phyloP scores from a whole-genome alignment of 2,329 filamentous ascomycete genomes.

The Verticillium isaacii region DNA sequence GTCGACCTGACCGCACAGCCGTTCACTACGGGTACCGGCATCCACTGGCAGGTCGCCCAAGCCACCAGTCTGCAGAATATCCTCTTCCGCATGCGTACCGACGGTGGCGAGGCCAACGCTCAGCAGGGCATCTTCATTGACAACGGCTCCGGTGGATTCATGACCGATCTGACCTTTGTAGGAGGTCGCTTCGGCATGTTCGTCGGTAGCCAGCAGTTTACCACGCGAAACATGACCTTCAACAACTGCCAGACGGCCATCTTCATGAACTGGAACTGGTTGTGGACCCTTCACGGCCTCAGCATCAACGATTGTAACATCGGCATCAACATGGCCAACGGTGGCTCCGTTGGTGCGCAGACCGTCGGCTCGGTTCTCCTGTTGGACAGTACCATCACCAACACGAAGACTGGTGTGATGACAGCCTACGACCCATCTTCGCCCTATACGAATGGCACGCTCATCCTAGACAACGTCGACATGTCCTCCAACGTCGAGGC shows the following conservation, averaged over 20 bases:
- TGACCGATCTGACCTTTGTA: conserved; percentile 79
- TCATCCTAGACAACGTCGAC: conserved; percentile 88
- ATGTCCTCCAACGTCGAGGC: conserved; percentile 62
- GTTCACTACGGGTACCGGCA: conserved; percentile 57
- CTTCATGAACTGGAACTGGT: conserved; percentile 91
- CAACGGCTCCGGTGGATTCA: conserved; percentile 79
- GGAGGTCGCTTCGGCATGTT: conserved; percentile 75
- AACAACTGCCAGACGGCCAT: conserved; percentile 78
- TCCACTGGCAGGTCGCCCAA: conserved; percentile 85
- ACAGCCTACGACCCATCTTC: conserved; percentile 65
- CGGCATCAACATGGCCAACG: conserved; percentile 73
- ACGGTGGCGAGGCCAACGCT: conserved; percentile 57
- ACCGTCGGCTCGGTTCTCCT: conserved; percentile 82
- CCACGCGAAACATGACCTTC: conserved; percentile 77
- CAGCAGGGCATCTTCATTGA: conserved; percentile 82
- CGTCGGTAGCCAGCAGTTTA: conserved; percentile 84
- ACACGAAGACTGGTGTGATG: conserved; percentile 71
- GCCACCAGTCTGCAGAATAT: conserved; percentile 78
- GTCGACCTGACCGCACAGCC: conserved; percentile 70
- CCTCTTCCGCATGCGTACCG: conserved; percentile 71
- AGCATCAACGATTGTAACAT: conserved; percentile 70
- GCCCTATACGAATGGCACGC: conserved; percentile 68
- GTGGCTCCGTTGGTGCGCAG: conserved; percentile 50
- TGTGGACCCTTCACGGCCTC: conserved; percentile 74
- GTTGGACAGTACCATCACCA: conserved; percentile 73